These are phyloP conservation scores for Podospora conica DNA, from an alignment of 495 filamentous ascomycete genomes.

Conservation along the genomic window DNA sequence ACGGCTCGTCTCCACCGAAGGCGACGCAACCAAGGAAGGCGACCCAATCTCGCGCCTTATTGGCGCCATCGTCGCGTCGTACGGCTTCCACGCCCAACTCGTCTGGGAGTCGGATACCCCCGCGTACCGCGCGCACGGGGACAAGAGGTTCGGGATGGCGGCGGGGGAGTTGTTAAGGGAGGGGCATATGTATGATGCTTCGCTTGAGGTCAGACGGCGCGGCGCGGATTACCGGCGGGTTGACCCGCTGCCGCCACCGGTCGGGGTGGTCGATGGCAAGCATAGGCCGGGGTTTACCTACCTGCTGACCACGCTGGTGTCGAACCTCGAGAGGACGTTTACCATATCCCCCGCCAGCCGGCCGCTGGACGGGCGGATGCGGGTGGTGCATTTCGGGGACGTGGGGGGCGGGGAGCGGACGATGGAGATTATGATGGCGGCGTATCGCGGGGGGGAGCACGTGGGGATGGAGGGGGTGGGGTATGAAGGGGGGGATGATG, in stretches of 20 bases:
- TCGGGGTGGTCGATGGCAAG: neutral
- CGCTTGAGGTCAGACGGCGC: constrained; percentile 37
- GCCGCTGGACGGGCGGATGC: constrained; percentile 60
- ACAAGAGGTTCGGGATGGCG: constrained; percentile 74
- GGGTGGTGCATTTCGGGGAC: constrained; percentile 68
- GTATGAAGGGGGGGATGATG: constrained; percentile 38
- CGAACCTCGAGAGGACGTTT: constrained; percentile 73
- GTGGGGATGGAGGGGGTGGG: constrained; percentile 35
- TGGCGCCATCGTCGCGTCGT: constrained; percentile 79
- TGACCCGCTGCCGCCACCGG: too few relatives aligned
- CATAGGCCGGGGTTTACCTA: constrained; percentile 53
- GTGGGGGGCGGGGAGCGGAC: constrained; percentile 50
- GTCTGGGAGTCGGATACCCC: constrained; percentile 83
- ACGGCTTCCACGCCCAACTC: constrained; percentile 79
- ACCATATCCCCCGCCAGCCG: constrained; percentile 64
- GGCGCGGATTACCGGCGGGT: constrained; percentile 21
- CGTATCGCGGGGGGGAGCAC: constrained; percentile 71
- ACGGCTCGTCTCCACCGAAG: constrained; percentile 38
- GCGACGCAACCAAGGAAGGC: neutral
- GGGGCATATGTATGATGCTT: constrained; percentile 64
- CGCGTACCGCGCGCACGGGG: constrained; percentile 67
- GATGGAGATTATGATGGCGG: constrained; percentile 68
- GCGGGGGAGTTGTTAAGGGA: constrained; percentile 62
- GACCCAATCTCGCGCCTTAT: constrained; percentile 39
- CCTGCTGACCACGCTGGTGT: constrained; percentile 65